Evolutionary conservation across 768 basidiomycete genomes (phyloP).

Genomic region (Lactarius hatsudake): DNA sequence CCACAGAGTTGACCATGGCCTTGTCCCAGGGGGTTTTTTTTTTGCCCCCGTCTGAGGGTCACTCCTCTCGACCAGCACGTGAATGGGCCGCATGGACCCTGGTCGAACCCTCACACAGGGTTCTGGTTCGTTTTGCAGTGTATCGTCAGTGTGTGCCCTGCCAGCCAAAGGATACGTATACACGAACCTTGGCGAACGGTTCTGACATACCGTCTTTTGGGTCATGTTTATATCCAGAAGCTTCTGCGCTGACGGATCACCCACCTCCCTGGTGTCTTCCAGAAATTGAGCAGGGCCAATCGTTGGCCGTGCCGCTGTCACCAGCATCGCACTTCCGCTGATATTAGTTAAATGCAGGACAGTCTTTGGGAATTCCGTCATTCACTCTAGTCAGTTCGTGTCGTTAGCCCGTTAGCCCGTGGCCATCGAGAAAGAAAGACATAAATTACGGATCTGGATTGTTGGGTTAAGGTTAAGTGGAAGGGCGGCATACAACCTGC

Average conservation of each 20-base stretch:
- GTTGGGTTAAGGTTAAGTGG: not conserved
- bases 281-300: not conserved
- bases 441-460: not conserved
- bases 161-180: not conserved
- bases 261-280: not conserved
- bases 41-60: too few species aligned
- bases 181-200: not conserved
- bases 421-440: not conserved
- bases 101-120: too few species aligned
- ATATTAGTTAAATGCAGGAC: not conserved
- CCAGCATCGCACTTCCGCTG: not conserved
- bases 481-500: not conserved
- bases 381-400: not conserved
- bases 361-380: not conserved
- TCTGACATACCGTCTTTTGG: not conserved
- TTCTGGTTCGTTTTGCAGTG: too few species aligned
- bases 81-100: too few species aligned
- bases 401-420: too few species aligned
- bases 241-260: not conserved
- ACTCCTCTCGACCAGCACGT: too few species aligned
- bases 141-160: not conserved
- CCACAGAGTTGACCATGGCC: too few species aligned
- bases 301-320: not conserved
- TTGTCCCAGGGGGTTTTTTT: too few species aligned
- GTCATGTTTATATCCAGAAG: not conserved